Base-by-base conservation (phyloP, 352 stramenopile species). In the Phytophthora tubulina region DNA sequence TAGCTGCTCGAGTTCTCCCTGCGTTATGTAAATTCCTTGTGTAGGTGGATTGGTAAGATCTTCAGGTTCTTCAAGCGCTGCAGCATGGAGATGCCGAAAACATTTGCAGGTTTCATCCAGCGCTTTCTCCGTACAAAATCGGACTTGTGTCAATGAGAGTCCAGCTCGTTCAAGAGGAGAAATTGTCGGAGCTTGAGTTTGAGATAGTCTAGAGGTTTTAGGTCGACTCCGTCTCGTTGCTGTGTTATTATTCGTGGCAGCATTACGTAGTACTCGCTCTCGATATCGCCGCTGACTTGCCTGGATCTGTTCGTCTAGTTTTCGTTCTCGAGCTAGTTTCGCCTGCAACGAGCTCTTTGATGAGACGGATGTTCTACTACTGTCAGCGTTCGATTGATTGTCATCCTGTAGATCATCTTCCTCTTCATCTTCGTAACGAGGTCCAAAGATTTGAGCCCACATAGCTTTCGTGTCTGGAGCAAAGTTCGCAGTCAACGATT, bases 391-490 rank as follows among this genome's bases (percentile, higher is more conserved):
- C 6, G 50, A 53, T 55, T 70, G 44, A 17, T 21, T 63, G 30
- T 57, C 52, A 31, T 52, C 30, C 11, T 53, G 46, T 30, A 30
- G 17, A 13, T 35, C 38, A 31, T 53, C 51, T 38, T 67, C 55
- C 4, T 72, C 57, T 1, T 75, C 72, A 14, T 90, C 75, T 58
- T 90, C 85, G 52, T 85, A 91, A 5, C 77, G 75, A 35, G 81
- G 78, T 0, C 82, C 81, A 63, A 93, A 93, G 30, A 93, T 80
- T 41, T 85, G 72, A 0, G 71, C 60, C 83, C 83, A 91, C 4
- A 77, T 79, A 2, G 60, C 65, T 31, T 76, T 84, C 1, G 81
- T 84, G 52, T 80, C 73, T 6, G 72, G 59, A 15, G 73, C 54
- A 51, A 90, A 82, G 1, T 75, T 39, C 0, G 76, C 80, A 0